A percentile compares a stretch with the other conserved stretches of the same genome.
Conservation (phyloP, 345 rosid species). For the Salix viminalis region DNA sequence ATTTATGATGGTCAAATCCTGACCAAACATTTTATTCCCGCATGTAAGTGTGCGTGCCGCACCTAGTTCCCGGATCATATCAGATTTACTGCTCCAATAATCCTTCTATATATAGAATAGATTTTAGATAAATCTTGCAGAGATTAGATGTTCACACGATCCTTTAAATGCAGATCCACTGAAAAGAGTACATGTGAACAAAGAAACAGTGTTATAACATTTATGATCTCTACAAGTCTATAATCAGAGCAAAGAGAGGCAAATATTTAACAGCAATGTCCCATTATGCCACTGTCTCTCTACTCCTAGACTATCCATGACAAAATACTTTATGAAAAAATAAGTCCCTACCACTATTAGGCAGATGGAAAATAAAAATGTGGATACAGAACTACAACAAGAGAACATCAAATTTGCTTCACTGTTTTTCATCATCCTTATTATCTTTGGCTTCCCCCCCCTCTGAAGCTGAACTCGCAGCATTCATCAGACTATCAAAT, state of each 20-base stretch:
- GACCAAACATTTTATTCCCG: background rate
- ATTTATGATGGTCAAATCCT: background rate
- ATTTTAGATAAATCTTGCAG: background rate
- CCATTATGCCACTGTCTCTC: background rate
- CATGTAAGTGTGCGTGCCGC: background rate
- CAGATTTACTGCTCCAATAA: background rate
- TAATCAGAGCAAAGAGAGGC: background rate
- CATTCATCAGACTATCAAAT: conserved; percentile 56
- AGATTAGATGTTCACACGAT: background rate
- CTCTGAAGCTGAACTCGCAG: conserved; percentile 22
- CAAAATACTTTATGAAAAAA: too few relatives aligned
- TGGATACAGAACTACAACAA: conserved; percentile 20
- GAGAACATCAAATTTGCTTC: background rate
- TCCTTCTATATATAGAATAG: background rate
- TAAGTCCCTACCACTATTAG: background rate
- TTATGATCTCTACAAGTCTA: background rate
- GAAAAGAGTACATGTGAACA: background rate
- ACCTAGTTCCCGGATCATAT: background rate
- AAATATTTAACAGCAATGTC: background rate
- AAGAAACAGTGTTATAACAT: background rate
- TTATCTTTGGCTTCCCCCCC: conserved; percentile 22
- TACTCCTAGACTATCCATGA: background rate
- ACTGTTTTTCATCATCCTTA: conserved; percentile 17
- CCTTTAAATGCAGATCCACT: background rate
- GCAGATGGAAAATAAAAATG: background rate